Conservation (phyloP, 768 basidiomycete species). For the Phanerochaete carnosa region DNA sequence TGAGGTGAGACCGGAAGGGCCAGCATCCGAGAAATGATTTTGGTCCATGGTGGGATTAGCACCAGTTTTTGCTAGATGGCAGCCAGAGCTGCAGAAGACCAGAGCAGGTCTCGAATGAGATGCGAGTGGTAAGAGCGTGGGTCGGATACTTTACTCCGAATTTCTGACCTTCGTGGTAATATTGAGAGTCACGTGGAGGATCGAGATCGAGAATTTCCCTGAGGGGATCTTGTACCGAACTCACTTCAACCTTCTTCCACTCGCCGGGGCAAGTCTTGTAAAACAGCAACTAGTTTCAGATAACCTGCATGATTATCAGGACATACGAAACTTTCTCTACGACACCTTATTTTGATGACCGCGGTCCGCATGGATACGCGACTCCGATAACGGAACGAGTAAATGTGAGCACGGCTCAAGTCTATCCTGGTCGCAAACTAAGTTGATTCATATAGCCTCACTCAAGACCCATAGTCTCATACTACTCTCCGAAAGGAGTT, state of each 20-base stretch:
- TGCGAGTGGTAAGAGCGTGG: background rate
- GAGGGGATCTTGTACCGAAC: background rate
- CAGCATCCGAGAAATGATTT: conserved; percentile 9
- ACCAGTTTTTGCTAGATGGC: background rate
- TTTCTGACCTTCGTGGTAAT: too few species aligned
- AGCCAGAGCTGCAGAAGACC: background rate
- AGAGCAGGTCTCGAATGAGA: background rate
- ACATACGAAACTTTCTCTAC: conserved; percentile 60
- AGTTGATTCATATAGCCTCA: conserved; percentile 47
- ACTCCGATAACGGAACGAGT: conserved; percentile 79
- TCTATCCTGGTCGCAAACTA: background rate
- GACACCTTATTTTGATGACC: conserved; percentile 71
- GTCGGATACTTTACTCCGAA: background rate
- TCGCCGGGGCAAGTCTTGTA: background rate
- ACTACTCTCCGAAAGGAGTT: conserved; percentile 92
- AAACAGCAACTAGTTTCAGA: conserved; percentile 14
- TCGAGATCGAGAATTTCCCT: background rate
- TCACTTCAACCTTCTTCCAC: background rate
- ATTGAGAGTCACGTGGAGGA: background rate
- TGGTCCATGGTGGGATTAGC: background rate
- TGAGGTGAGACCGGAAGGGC: conserved; percentile 7
- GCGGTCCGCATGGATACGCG: conserved; percentile 65
- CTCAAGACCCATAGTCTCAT: conserved; percentile 88
- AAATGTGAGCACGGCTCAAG: conserved; percentile 47
- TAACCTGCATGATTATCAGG: conserved; percentile 6